A percentile compares a stretch with the other conserved stretches of the same genome.
Evolutionary conservation across 2,329 filamentous ascomycete genomes (phyloP).

Genomic region (Arthrobotrys sinensis): DNA sequence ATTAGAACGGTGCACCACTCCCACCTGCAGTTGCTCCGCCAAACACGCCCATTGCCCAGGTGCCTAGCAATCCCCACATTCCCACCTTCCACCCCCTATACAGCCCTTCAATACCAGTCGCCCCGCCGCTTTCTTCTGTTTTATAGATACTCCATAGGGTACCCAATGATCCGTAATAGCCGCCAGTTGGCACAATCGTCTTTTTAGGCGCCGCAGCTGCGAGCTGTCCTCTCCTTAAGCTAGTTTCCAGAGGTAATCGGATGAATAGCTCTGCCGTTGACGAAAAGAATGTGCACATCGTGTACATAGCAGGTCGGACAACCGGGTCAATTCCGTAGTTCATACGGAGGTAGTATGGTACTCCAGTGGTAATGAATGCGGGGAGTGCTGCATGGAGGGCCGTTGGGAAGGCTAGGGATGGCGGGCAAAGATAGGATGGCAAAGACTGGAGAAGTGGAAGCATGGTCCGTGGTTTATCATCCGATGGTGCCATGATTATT

Average conservation of each 20-base stretch:
- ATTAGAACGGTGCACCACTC: conserved; percentile 59
- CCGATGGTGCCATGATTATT: conserved; percentile 86
- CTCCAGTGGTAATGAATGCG: conserved; percentile 84
- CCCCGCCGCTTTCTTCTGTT: conserved; percentile 77
- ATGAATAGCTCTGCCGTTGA: conserved; percentile 85
- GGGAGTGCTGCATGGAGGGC: conserved; percentile 88
- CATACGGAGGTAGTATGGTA: conserved; percentile 87
- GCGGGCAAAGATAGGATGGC: conserved; percentile 81
- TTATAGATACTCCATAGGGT: conserved; percentile 90
- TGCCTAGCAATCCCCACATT: conserved; percentile 73
- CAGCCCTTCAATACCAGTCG: conserved; percentile 71
- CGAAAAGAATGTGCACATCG: conserved; percentile 83
- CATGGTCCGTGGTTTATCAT: conserved; percentile 81
- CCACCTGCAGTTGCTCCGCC: conserved; percentile 65
- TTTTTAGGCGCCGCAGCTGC: conserved; percentile 75
- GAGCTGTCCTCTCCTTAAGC: conserved; percentile 89
- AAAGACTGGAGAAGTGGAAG: conserved; percentile 83
- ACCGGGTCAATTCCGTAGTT: conserved; percentile 87
- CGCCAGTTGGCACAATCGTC: conserved; percentile 84
- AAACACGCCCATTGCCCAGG: conserved; percentile 71
- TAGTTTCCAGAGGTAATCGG: conserved; percentile 91
- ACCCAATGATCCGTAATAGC: conserved; percentile 87
- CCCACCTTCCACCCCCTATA: conserved; percentile 75
- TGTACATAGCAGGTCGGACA: conserved; percentile 84
- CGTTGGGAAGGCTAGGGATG: conserved; percentile 83